These are phyloP conservation scores for Fusarium lateritium DNA, from an alignment of 2,329 filamentous ascomycete species.

Conservation along the genomic window DNA sequence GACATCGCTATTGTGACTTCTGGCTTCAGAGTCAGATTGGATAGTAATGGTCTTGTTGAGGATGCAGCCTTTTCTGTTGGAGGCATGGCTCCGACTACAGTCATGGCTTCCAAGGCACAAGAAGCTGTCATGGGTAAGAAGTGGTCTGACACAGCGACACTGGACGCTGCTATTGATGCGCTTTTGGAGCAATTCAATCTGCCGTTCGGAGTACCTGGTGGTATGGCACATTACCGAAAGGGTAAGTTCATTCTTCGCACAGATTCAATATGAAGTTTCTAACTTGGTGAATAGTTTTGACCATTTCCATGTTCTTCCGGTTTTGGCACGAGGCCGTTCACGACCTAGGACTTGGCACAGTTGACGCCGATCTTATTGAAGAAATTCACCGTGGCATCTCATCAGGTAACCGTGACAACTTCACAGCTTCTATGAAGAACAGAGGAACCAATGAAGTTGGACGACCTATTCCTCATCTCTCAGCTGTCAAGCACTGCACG, in stretches of 20 bases:
- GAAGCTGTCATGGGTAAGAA: background rate
- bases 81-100: constrained; percentile 9
- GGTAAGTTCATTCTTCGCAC: background rate
- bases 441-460: constrained; percentile 4
- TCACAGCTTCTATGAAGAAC: background rate
- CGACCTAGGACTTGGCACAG: background rate
- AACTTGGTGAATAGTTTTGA: background rate
- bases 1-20: constrained; percentile 1
- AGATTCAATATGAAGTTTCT: no score
- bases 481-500: constrained; percentile 5
- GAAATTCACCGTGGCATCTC: constrained; percentile 7
- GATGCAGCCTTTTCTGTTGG: constrained; percentile 5
- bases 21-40: background rate
- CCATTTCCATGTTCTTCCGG: constrained; percentile 9
- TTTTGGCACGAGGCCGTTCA: constrained; percentile 4
- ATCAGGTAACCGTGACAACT: background rate
- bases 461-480: constrained; percentile 1
- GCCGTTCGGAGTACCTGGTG: background rate
- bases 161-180: background rate
- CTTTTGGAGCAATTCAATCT: background rate
- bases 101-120: constrained; percentile 6
- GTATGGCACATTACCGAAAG: constrained; percentile 9
- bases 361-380: background rate
- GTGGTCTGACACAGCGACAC: background rate
- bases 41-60: background rate